Percentiles rank a stretch among this genome's conserved stretches.
phyloP scores from a whole-genome alignment of 108 stramenopile species.

The Aurantiochytrium sp. region DNA sequence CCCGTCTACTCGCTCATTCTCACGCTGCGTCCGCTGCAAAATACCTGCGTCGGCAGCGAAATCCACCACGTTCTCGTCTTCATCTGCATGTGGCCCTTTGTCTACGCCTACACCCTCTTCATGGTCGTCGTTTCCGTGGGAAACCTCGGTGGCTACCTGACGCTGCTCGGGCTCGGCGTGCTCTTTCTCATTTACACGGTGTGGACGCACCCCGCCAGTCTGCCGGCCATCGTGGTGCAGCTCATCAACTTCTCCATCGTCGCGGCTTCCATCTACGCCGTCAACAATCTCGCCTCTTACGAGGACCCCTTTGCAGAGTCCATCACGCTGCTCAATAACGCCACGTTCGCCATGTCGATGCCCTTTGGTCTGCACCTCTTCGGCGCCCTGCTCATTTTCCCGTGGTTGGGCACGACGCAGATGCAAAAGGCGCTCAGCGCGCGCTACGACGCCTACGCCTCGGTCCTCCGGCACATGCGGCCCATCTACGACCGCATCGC shows the following conservation, averaged over 20 bases:
- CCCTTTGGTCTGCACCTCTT: not conserved
- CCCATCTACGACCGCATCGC: not conserved
- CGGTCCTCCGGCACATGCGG: not conserved
- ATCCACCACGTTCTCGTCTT: not conserved
- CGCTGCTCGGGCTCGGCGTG: not conserved
- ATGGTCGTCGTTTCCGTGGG: not conserved
- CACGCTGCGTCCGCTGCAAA: not conserved
- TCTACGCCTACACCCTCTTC: not conserved
- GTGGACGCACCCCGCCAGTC: not conserved
- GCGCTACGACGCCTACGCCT: not conserved
- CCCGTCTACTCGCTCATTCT: not conserved
- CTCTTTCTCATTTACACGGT: not conserved
- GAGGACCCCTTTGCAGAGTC: not conserved
- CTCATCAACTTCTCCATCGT: not conserved
- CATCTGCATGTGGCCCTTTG: not conserved
- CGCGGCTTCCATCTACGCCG: not conserved
- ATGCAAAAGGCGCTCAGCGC: not conserved
- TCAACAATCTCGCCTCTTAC: not conserved
- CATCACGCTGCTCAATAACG: not conserved
- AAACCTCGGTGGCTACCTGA: not conserved
- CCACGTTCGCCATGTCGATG: not conserved
- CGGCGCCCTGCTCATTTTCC: not conserved
- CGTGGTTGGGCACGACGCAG: not conserved
- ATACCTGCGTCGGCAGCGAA: not conserved
- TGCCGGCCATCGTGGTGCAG: not conserved